Evolutionary conservation across 2,329 filamentous ascomycete species (phyloP).

Genomic region (Pezicula neosporulosa): DNA sequence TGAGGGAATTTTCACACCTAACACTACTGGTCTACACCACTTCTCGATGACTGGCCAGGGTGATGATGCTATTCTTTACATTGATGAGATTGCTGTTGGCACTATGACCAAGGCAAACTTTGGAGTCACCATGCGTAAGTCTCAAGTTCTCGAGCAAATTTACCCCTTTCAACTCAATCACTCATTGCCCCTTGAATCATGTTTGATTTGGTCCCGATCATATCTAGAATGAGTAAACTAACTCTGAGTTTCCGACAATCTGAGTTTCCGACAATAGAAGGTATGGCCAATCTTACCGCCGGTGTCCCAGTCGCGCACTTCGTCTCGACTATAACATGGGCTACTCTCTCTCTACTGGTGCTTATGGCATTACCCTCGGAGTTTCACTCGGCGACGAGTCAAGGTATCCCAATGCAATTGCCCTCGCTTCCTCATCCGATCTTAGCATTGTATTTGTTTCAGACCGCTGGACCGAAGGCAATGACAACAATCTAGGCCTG

Average conservation of each 20-base stretch:
- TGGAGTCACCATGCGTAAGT: slow-evolving; percentile 10
- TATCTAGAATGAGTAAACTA: too few relatives aligned
- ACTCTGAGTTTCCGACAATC: too few relatives aligned
- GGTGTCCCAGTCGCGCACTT: slow-evolving; percentile 6
- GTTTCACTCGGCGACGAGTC: slow-evolving; percentile 3
- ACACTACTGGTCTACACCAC: slow-evolving; percentile 10
- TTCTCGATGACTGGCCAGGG: slow-evolving; percentile 14
- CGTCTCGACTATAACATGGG: slow-evolving; percentile 11
- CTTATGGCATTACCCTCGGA: slow-evolving; percentile 13
- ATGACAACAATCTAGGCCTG: slow-evolving; percentile 13
- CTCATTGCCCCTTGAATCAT: too few relatives aligned
- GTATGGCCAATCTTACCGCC: slow-evolving; percentile 7
- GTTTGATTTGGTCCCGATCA: too few relatives aligned
- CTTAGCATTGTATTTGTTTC: slow-evolving; percentile 16
- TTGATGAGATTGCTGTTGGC: slow-evolving; percentile 8
- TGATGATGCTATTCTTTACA: slow-evolving; percentile 11
- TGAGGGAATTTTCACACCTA: slow-evolving; percentile 12
- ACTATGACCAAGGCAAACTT: slow-evolving; percentile 16
- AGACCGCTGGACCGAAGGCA: slow-evolving; percentile 13
- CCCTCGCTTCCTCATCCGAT: slow-evolving; percentile 10
- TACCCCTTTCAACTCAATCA: too few relatives aligned
- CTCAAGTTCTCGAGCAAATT: too few relatives aligned
- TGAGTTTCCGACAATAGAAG: slow-evolving; percentile 1
- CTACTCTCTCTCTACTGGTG: slow-evolving; percentile 6
- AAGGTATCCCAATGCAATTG: slow-evolving; percentile 9